Base-by-base conservation (phyloP, 2,329 filamentous ascomycete genomes). In the Ilyonectria mors-panacis region DNA sequence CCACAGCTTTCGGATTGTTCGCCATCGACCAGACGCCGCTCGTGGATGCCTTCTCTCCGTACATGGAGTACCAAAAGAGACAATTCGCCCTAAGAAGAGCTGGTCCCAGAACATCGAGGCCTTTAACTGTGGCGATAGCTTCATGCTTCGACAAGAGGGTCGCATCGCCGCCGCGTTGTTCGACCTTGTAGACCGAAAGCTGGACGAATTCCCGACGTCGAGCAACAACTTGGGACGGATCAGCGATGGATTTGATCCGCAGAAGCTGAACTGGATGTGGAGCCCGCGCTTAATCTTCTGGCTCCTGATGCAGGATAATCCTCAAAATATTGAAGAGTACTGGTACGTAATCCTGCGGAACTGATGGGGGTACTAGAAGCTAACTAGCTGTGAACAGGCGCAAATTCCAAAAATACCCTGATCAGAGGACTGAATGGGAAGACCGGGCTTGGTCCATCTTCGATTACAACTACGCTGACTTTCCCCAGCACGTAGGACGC, bases 381-480 rank as follows among this genome's bases (percentile, higher is more conserved):
- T 53, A 4, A 53, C 28, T 23, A 3, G 19, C 17, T n/a, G 48
- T 2, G 6, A 53, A 53, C 12, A 33, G 48, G 28, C 28, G 48
- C 28, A 35, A 51, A 19, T 51, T 51, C 48, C n/a, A 33, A 13
- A 19, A 15, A 13, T 51, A 51, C 9, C 48, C 48, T 33, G 48
- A 17, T 21, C 28, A 51, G 48, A 51, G 12, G 28, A 33, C 17
- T 13, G 54, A 57, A 8, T 44, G 37, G 39, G 54, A 44, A 44
- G 23, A 45, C 4, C 26, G 19, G 3, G 37, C 39, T 3, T 45
- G 26, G 39, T 37, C 54, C 30, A 19, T 57, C 12, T 57, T 57
- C 26, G 37, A 44, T 30, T 57, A 45, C 39, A 57, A 57, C 23
- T 57, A 45, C 21, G 54, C 26, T 26, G 54, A 57, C n/a, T 57